These are phyloP conservation scores for Starmerella tilneyi DNA, from an alignment of 805 yeast genomes.

Conservation along the genomic window DNA sequence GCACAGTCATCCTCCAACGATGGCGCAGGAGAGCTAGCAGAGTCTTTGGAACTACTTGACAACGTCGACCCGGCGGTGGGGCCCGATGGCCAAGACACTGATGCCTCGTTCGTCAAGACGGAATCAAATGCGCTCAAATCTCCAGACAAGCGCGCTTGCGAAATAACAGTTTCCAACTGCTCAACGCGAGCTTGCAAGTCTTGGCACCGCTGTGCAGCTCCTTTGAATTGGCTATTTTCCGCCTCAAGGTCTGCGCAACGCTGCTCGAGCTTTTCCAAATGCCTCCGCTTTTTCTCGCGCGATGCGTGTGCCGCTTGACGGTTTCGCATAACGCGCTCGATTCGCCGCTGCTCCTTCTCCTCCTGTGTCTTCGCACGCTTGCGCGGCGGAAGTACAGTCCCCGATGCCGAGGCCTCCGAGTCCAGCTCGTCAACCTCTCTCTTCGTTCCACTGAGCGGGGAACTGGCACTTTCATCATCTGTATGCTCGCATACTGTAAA, in stretches of 20 bases:
- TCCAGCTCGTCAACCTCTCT: constrained; percentile 18
- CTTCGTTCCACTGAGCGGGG: constrained; percentile 7
- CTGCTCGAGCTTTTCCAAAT: constrained; percentile 72
- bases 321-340: constrained; percentile 85
- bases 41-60: not conserved
- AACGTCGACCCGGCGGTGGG: not conserved
- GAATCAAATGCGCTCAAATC: constrained; percentile 18
- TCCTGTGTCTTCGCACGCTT: constrained; percentile 94
- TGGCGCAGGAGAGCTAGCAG: constrained; percentile 22
- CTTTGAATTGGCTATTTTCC: constrained; percentile 26
- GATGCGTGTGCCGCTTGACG: constrained; percentile 97
- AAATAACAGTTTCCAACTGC: constrained; percentile 24
- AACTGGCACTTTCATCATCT: constrained; percentile 17
- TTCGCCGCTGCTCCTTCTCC: constrained; percentile 92
- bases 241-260: constrained; percentile 32
- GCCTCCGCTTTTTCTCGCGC: constrained; percentile 89
- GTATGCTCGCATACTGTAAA: constrained; percentile 12
- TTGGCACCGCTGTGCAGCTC: constrained; percentile 12
- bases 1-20: constrained; percentile 23
- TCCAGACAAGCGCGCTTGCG: constrained; percentile 23
- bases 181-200: constrained; percentile 19
- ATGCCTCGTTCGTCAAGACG: not conserved
- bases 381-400: constrained; percentile 61
- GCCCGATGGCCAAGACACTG: not conserved
- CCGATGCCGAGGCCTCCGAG: constrained; percentile 9